Evolutionary conservation across 2,329 filamentous ascomycete genomes (phyloP).

Genomic region (Plenodomus biglobosus): DNA sequence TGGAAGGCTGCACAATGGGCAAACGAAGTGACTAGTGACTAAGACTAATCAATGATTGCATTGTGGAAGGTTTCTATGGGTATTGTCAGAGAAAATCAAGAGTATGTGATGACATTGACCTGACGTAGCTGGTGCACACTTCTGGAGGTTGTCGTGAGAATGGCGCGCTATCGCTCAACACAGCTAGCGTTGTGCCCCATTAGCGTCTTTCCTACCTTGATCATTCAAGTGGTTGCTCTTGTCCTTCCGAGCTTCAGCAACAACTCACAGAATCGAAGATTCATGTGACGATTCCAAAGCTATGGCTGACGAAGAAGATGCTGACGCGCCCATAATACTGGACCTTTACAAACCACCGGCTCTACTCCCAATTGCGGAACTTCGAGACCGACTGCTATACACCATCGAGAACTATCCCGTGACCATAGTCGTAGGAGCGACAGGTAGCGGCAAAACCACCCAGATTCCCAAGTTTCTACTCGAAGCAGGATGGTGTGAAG

Average conservation of each 20-base stretch:
- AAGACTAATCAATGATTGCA: no score
- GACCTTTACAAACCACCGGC: conserved; percentile 82
- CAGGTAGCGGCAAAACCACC: conserved; percentile 85
- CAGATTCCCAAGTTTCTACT: conserved; percentile 92
- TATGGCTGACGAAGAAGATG: conserved; percentile 44
- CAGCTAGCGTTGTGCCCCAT: not conserved
- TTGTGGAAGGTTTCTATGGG: no score
- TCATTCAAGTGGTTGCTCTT: not conserved
- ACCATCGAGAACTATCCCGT: conserved; percentile 81
- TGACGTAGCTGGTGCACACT: no score
- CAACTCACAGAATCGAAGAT: not conserved
- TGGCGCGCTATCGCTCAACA: not conserved
- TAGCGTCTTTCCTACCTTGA: not conserved
- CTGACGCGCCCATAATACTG: conserved; percentile 63
- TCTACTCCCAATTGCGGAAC: conserved; percentile 82
- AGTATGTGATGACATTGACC: no score
- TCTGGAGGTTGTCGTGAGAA: no score
- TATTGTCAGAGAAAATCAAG: no score
- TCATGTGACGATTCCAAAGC: not conserved
- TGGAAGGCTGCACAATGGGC: no score
- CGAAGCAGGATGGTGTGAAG: conserved; percentile 81
- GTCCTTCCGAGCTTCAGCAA: not conserved
- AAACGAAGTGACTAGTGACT: no score
- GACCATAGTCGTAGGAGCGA: conserved; percentile 89
- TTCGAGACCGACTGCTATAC: conserved; percentile 79